Percentiles rank a stretch among this genome's conserved stretches.
These are phyloP conservation scores for Curvularia hawaiiensis DNA, from an alignment of 2,329 filamentous ascomycete genomes.

Conservation along the genomic window DNA sequence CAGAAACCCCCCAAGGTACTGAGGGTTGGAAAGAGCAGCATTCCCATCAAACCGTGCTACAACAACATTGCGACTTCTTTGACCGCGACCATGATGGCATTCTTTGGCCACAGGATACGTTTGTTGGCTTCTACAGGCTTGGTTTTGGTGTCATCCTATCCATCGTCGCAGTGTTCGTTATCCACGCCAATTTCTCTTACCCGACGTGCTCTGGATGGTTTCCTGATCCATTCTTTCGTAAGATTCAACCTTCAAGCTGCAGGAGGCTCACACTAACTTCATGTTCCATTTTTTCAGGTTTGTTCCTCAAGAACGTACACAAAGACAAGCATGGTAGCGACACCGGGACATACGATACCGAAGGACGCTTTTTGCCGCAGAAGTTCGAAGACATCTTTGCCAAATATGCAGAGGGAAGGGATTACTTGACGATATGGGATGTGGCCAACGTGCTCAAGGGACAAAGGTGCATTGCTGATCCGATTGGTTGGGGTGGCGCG, in stretches of 20 bases:
- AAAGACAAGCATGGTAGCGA: constrained; percentile 25
- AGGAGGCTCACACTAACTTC: not conserved
- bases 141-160: constrained; percentile 14
- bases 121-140: constrained; percentile 20
- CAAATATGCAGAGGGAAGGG: constrained; percentile 23
- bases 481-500: constrained; percentile 27
- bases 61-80: constrained; percentile 26
- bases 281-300: not conserved
- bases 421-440: constrained; percentile 17
- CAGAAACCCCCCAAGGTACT: constrained; percentile 1
- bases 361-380: constrained; percentile 21
- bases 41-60: constrained; percentile 5
- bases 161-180: not conserved
- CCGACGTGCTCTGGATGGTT: constrained; percentile 12
- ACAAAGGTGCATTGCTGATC: constrained; percentile 24
- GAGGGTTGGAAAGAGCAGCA: constrained; percentile 4
- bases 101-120: constrained; percentile 28
- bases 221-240: not conserved
- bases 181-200: constrained; percentile 8
- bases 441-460: constrained; percentile 19
- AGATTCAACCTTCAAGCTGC: not conserved
- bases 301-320: constrained; percentile 24
- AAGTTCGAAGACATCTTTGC: constrained; percentile 24
- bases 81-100: constrained; percentile 19
- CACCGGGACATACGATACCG: constrained; percentile 24